These are phyloP conservation scores for Sclerotinia minor DNA, from an alignment of 2,329 filamentous ascomycete species.

Conservation along the genomic window DNA sequence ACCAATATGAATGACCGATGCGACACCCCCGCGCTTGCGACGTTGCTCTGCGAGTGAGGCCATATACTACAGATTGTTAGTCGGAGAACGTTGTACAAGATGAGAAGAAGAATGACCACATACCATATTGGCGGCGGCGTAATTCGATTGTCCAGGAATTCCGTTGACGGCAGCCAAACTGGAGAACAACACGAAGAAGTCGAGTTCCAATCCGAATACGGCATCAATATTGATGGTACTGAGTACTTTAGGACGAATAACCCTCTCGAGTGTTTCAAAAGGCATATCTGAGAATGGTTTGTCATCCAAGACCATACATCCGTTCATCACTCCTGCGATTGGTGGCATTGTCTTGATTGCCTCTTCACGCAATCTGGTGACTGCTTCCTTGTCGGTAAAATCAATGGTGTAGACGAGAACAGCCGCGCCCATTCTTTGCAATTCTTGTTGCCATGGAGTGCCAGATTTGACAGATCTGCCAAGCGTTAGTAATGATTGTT, in stretches of 20 bases:
- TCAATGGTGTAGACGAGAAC: constrained; percentile 31
- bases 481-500: neutral
- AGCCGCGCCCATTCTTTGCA: constrained; percentile 25
- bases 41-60: constrained; percentile 47
- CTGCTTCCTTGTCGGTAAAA: constrained; percentile 16
- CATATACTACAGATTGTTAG: too few species aligned
- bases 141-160: constrained; percentile 42
- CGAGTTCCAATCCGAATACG: constrained; percentile 41
- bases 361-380: constrained; percentile 11
- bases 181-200: constrained; percentile 48
- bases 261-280: constrained; percentile 34
- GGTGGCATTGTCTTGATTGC: constrained; percentile 28
- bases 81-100: too few species aligned
- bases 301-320: constrained; percentile 47
- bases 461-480: constrained; percentile 40
- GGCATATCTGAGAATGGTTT: constrained; percentile 39
- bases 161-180: constrained; percentile 43
- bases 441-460: constrained; percentile 38
- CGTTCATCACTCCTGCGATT: constrained; percentile 48
- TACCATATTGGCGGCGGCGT: constrained; percentile 46
- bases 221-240: constrained; percentile 42
- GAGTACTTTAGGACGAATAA: constrained; percentile 43
- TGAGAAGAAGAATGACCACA: too few species aligned
- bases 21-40: constrained; percentile 45
- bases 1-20: constrained; percentile 54